A percentile compares a stretch with the other conserved stretches of the same genome.
Evolutionary conservation across 345 rosid species (phyloP).

Genomic region (Lepidium aucheri): DNA sequence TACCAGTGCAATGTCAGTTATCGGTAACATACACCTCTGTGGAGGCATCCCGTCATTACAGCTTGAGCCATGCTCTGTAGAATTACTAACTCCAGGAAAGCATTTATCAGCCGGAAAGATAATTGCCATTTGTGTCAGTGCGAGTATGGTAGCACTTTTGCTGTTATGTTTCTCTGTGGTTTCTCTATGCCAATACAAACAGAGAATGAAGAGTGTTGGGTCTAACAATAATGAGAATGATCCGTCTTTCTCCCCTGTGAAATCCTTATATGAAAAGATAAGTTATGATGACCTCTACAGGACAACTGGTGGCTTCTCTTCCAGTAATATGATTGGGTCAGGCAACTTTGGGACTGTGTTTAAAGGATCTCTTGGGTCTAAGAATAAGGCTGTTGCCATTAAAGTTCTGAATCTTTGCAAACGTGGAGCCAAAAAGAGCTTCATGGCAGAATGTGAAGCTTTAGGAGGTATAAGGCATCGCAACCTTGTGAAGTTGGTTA

Average conservation of each 20-base stretch:
- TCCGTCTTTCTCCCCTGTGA: not conserved
- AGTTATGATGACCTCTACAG: conserved; percentile 18
- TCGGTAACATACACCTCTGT: conserved; percentile 7
- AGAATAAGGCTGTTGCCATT: not conserved
- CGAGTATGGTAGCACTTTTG: not conserved
- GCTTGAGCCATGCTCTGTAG: not conserved
- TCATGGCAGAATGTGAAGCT: conserved; percentile 39
- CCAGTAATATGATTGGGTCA: conserved; percentile 15
- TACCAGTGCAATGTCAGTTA: not conserved
- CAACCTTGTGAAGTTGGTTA: conserved; percentile 34
- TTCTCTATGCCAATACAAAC: conserved; percentile 19
- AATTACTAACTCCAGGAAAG: not conserved
- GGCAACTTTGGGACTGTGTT: conserved; percentile 20
- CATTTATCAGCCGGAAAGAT: conserved; percentile 3
- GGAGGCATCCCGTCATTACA: conserved; percentile 8
- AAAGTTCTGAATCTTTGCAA: conserved; percentile 35
- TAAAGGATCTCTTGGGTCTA: not conserved
- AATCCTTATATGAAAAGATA: not conserved
- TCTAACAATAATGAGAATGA: not conserved
- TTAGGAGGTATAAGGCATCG: conserved; percentile 29
- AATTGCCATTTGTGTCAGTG: not conserved
- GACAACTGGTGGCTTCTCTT: conserved; percentile 24
- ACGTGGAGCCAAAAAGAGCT: conserved; percentile 38
- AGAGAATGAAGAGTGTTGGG: not conserved
- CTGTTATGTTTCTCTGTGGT: conserved; percentile 23